Percentiles rank a stretch among this genome's conserved stretches.
These are phyloP conservation scores for Lipomyces yamadae DNA, from an alignment of 805 yeast species.

Conservation along the genomic window DNA sequence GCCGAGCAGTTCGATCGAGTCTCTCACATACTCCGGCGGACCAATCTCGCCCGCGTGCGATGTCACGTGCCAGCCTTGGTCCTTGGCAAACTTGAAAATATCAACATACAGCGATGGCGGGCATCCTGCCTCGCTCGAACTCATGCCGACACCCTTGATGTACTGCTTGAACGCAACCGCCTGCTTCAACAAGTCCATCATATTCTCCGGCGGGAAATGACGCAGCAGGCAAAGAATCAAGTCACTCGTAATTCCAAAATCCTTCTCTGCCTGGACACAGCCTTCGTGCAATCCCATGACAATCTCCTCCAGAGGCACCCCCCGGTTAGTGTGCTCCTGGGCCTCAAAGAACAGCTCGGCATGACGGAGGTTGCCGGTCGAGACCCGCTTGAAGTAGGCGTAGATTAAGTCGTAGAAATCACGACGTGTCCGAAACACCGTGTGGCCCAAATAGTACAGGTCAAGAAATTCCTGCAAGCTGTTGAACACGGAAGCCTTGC, in stretches of 20 bases:
- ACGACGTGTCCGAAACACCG: constrained; percentile 67
- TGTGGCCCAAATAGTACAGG: constrained; percentile 80
- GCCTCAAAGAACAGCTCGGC: constrained; percentile 38
- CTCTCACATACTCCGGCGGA: constrained; percentile 66
- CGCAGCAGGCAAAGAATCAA: constrained; percentile 82
- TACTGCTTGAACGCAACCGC: constrained; percentile 52
- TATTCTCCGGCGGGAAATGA: constrained; percentile 67
- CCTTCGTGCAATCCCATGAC: constrained; percentile 59
- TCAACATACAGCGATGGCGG: constrained; percentile 73
- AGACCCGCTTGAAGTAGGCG: constrained; percentile 58
- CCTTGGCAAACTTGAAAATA: constrained; percentile 59
- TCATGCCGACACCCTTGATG: constrained; percentile 80
- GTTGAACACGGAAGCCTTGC: constrained; percentile 62
- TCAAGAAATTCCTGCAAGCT: constrained; percentile 79
- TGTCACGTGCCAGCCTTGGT: constrained; percentile 64
- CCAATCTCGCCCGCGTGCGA: constrained; percentile 95
- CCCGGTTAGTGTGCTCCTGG: constrained; percentile 38
- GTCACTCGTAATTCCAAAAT: constrained; percentile 68
- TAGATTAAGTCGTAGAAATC: constrained; percentile 82
- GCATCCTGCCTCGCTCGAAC: constrained; percentile 76
- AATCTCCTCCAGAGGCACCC: constrained; percentile 36
- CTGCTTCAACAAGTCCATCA: constrained; percentile 60
- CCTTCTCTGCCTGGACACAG: constrained; percentile 61
- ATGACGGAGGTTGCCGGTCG: constrained; percentile 36
- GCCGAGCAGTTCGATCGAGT: constrained; percentile 61